A percentile compares a stretch with the other conserved stretches of the same genome.
These are phyloP conservation scores for Tolypocladium capitatum DNA, from an alignment of 2,329 filamentous ascomycete species.

Conservation along the genomic window DNA sequence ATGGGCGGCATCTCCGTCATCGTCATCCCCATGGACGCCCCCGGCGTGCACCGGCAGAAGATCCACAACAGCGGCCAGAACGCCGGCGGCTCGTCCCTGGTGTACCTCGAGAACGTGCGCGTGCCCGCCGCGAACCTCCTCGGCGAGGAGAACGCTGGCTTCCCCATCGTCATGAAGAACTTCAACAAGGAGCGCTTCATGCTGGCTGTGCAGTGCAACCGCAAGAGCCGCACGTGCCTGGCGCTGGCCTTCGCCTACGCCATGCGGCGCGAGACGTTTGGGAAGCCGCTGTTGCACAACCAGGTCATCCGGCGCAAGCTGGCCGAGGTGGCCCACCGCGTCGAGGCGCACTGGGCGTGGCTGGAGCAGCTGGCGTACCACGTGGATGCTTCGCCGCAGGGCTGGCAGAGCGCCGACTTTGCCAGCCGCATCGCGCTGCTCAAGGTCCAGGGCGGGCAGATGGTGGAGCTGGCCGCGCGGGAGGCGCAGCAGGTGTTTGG, in stretches of 20 bases:
- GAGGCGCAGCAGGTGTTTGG: conserved; percentile 43
- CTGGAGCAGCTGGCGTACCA: conserved; percentile 48
- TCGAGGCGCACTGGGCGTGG: conserved; percentile 50
- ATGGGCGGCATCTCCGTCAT: conserved; percentile 41
- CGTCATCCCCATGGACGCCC: conserved; percentile 36
- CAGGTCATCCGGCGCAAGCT: conserved; percentile 48
- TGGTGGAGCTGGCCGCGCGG: conserved; percentile 34
- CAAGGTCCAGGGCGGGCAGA: conserved; percentile 35
- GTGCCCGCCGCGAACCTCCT: conserved; percentile 30
- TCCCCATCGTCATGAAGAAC: conserved; percentile 42
- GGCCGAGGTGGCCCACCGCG: conserved; percentile 41
- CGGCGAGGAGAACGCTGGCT: conserved; percentile 40
- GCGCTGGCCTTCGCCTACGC: conserved; percentile 40
- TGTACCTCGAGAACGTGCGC: conserved; percentile 40
- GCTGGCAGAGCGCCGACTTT: conserved; percentile 18
- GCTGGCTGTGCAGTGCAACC: conserved; percentile 41
- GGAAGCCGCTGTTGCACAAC: conserved; percentile 41
- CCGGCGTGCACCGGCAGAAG: conserved; percentile 34
- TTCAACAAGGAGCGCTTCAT: conserved; percentile 48
- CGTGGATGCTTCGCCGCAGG: conserved; percentile 19
- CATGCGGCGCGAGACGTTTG: conserved; percentile 41
- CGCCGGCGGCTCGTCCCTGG: conserved; percentile 45
- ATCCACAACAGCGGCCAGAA: conserved; percentile 56
- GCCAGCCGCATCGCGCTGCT: conserved; percentile 17
- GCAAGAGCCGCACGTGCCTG: conserved; percentile 42